Evolutionary conservation across 345 rosid genomes (phyloP).

Genomic region (Linum trigynum): DNA sequence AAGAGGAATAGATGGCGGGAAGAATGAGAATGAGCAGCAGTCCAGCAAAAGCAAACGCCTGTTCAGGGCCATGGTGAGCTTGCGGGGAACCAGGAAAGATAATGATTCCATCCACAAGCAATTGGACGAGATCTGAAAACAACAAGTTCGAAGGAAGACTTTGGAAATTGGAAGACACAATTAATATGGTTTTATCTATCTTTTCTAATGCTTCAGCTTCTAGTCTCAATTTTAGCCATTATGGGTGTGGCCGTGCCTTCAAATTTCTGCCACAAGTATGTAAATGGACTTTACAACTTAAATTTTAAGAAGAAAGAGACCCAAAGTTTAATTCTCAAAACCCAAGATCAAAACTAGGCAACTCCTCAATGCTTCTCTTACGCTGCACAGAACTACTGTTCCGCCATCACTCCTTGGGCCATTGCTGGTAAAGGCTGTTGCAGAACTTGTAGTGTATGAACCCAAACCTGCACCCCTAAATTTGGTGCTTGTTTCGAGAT

Average conservation of each 20-base stretch:
- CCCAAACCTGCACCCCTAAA: constrained; percentile 5
- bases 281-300: no score
- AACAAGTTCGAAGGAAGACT: no score
- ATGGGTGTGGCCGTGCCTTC: no score
- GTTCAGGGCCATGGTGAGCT: background rate
- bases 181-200: no score
- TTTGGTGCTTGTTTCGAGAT: background rate
- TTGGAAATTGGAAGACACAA: no score
- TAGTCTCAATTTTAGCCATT: no score
- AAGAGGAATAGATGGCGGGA: background rate
- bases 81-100: background rate
- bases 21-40: background rate
- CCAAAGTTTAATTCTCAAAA: constrained; percentile 19
- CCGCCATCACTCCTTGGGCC: background rate
- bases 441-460: constrained; percentile 11
- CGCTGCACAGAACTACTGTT: background rate
- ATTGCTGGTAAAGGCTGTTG: constrained; percentile 2
- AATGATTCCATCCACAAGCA: background rate
- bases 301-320: background rate
- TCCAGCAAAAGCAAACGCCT: background rate
- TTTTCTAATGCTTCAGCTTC: no score
- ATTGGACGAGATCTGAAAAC: background rate
- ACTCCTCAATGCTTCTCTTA: constrained; percentile 13
- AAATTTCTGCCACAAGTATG: no score
- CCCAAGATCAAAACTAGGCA: constrained; percentile 54